Evolutionary conservation across 768 basidiomycete species (phyloP), one percentile per base, ranked within the genome.

Genomic region (Tylopilus sp.): DNA sequence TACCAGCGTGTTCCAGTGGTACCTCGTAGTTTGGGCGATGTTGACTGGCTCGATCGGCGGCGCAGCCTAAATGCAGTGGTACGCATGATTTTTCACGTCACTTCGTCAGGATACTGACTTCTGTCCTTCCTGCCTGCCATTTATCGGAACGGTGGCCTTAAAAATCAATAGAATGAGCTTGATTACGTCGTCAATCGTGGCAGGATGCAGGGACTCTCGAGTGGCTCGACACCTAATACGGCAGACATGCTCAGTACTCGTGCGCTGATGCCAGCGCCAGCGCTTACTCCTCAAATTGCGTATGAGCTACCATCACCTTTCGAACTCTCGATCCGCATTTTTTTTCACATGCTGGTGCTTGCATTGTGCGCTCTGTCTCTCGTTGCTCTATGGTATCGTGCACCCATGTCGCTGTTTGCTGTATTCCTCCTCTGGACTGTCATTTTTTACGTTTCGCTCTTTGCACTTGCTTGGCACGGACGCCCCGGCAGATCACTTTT

Each of bases 41-140:
- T 88, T 45, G 88, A 88, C 63, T 92, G 90, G 90, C 72, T 90
- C 30, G 79, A 85, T 52, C 80, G 86, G 46, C 77, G 90, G 48
- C 79, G 88, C 52, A 89, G 84, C 64, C 71, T 86, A 28, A 85
- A 82, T 62, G 78, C 80, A 51, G 81, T 86, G 72, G 89, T 90
- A 66, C 64, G 85, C 73, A 53, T 53, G 48, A 43, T 30, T 48
- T 56, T 52, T 57, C 53, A 62, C 50, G 50, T 55, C 45, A 49
- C 49, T 54, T 53, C 46, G 44, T 56, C 47, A 60, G 22, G 55
- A 60, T 53, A 45, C 62, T 70, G 54, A 68, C 57, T 52, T 52
- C 26, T 50, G 52, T 31, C 44, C 41, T 33, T 21, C 25, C 47
- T 52, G 43, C 34, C 36, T 42, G 41, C 24, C 22, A 40, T 48